Percentiles rank a stretch among this genome's conserved stretches.
Conservation (phyloP, 768 basidiomycete genomes). For the Chiua virens region DNA sequence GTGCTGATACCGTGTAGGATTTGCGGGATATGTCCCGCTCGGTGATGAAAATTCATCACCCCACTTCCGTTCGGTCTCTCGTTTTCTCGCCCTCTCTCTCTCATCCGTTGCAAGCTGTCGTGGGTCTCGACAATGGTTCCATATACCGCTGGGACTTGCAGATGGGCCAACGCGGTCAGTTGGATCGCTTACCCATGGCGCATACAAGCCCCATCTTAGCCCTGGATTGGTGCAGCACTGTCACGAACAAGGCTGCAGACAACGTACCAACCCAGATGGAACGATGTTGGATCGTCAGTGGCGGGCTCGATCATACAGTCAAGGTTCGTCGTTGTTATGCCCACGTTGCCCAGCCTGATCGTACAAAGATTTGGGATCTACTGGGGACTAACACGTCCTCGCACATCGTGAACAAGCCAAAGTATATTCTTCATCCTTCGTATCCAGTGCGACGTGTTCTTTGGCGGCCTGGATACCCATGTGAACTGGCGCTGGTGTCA, state of each 20-base stretch:
- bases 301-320: conserved; percentile 75
- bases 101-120: conserved; percentile 67
- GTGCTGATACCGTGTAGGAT: conserved; percentile 46
- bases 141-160: conserved; percentile 80
- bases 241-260: conserved; percentile 16
- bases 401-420: conserved; percentile 62
- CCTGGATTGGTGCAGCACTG: conserved; percentile 64
- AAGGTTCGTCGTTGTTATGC: conserved; percentile 46
- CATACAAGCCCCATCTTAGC: conserved; percentile 72
- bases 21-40: conserved; percentile 70
- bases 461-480: conserved; percentile 78
- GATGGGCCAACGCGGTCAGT: conserved; percentile 70
- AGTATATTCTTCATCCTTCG: conserved; percentile 71
- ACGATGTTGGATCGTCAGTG: conserved; percentile 76
- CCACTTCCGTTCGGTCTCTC: conserved; percentile 65
- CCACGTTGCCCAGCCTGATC: neutral
- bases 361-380: conserved; percentile 70
- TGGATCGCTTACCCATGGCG: conserved; percentile 72
- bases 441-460: conserved; percentile 71
- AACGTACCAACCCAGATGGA: conserved; percentile 13
- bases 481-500: conserved; percentile 73
- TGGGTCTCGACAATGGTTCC: conserved; percentile 68
- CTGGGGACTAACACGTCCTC: conserved; percentile 36
- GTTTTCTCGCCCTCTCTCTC: conserved; percentile 68
- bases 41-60: conserved; percentile 68